These are phyloP conservation scores for Conoideocrella luteorostrata DNA, from an alignment of 2,329 filamentous ascomycete genomes.

Conservation along the genomic window DNA sequence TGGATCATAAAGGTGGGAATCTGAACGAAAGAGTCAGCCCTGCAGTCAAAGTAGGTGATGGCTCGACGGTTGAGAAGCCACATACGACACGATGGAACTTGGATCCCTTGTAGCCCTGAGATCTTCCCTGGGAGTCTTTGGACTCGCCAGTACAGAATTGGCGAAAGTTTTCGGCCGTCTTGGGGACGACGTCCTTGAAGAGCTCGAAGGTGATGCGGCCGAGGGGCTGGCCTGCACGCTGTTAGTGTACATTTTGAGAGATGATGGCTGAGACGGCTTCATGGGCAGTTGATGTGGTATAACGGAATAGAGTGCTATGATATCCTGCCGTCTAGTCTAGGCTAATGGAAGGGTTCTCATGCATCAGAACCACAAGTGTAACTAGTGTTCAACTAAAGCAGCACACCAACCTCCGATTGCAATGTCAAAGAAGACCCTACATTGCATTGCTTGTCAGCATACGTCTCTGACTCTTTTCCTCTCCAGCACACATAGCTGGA, in stretches of 20 bases:
- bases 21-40: constrained; percentile 36
- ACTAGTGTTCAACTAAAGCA: too few relatives aligned
- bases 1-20: constrained; percentile 98
- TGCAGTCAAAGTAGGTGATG: too few relatives aligned
- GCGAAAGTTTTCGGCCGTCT: constrained; percentile 93
- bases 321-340: too few relatives aligned
- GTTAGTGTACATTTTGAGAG: too few relatives aligned
- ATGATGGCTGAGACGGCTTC: too few relatives aligned
- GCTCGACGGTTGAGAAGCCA: too few relatives aligned
- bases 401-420: constrained; percentile 63
- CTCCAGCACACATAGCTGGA: neutral
- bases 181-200: constrained; percentile 75
- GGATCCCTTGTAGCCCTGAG: constrained; percentile 89
- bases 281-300: too few relatives aligned
- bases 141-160: constrained; percentile 94
- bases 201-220: constrained; percentile 88
- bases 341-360: too few relatives aligned
- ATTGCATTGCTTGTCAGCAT: neutral
- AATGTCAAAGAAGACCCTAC: constrained; percentile 67
- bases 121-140: constrained; percentile 67
- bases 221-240: constrained; percentile 66
- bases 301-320: too few relatives aligned
- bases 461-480: neutral
- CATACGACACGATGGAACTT: constrained; percentile 90
- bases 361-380: too few relatives aligned